Evolutionary conservation across 352 stramenopile species (phyloP).

Genomic region (Pythium dissimile): DNA sequence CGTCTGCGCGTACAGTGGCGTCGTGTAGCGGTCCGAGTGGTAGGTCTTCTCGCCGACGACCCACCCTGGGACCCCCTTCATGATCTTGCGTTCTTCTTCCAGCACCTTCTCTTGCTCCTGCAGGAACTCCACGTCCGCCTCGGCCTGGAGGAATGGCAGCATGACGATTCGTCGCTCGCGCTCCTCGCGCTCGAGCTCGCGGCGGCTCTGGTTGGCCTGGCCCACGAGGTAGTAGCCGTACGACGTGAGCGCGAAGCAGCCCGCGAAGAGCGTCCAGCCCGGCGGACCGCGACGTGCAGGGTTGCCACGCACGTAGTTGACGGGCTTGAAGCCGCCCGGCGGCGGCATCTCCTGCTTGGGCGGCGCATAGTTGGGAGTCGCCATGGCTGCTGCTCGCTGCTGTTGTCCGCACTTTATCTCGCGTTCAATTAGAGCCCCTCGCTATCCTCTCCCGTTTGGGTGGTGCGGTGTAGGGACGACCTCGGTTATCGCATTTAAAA

Average conservation of each 20-base stretch:
- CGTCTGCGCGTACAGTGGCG: conserved; percentile 77
- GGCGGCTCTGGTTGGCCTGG: conserved; percentile 73
- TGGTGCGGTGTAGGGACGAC: conserved; percentile 23
- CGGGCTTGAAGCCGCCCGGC: conserved; percentile 64
- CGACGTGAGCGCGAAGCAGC: conserved; percentile 67
- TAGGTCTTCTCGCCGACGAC: conserved; percentile 86
- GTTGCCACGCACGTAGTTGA: conserved; percentile 64
- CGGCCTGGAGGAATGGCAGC: conserved; percentile 93
- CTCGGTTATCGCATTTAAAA: conserved; percentile 6
- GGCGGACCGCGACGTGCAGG: conserved; percentile 66
- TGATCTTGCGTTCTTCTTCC: conserved; percentile 91
- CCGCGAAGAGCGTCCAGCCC: conserved; percentile 75
- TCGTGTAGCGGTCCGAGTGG: conserved; percentile 82
- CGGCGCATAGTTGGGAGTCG: conserved; percentile 72
- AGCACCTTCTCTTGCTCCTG: conserved; percentile 86
- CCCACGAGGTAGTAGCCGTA: conserved; percentile 74
- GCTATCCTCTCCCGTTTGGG: conserved; percentile 14
- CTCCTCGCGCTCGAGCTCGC: conserved; percentile 74
- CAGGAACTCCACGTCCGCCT: conserved; percentile 92
- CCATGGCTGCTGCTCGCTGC: conserved; percentile 35
- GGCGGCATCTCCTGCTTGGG: conserved; percentile 85
- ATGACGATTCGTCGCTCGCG: conserved; percentile 92
- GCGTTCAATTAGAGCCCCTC: neutral
- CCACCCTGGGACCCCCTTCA: conserved; percentile 95
- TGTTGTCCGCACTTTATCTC: too few relatives aligned